Evolutionary conservation across 306 rosid genomes (phyloP).

Genomic region (Amphicarpaea edgeworthii): DNA sequence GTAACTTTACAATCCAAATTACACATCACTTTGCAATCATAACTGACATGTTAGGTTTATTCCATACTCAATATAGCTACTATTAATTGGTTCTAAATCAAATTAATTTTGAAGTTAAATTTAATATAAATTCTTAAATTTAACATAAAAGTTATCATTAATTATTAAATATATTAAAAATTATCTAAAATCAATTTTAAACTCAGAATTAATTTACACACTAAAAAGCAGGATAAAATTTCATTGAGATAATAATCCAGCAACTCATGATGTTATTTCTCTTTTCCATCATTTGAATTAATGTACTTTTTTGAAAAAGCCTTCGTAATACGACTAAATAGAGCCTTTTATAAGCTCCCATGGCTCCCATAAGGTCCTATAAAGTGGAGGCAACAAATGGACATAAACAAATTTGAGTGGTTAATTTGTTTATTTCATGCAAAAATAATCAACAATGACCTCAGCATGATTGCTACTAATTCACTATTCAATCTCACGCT

Average conservation of each 20-base stretch:
- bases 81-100: no score
- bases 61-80: no score
- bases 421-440: slow-evolving; percentile 47
- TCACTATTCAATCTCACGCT: slow-evolving; percentile 57
- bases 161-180: no score
- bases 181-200: no score
- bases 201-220: no score
- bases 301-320: slow-evolving; percentile 46
- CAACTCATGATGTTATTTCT: slow-evolving; percentile 32
- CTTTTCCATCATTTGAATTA: slow-evolving; percentile 45
- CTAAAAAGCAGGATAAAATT: slow-evolving; percentile 17
- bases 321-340: slow-evolving; percentile 15
- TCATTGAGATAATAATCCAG: slow-evolving; percentile 31
- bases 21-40: slow-evolving; percentile 28
- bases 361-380: slow-evolving; percentile 14
- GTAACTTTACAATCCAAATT: slow-evolving; percentile 27
- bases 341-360: slow-evolving; percentile 26
- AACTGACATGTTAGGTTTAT: neutral
- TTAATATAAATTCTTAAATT: no score
- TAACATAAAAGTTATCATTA: no score
- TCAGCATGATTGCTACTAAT: slow-evolving; percentile 33
- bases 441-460: slow-evolving; percentile 40
- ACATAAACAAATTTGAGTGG: slow-evolving; percentile 43
- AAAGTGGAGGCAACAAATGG: slow-evolving; percentile 49
- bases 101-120: no score